Base-by-base conservation (phyloP, 2,329 filamentous ascomycete genomes). In the Fusarium zealandicum region DNA sequence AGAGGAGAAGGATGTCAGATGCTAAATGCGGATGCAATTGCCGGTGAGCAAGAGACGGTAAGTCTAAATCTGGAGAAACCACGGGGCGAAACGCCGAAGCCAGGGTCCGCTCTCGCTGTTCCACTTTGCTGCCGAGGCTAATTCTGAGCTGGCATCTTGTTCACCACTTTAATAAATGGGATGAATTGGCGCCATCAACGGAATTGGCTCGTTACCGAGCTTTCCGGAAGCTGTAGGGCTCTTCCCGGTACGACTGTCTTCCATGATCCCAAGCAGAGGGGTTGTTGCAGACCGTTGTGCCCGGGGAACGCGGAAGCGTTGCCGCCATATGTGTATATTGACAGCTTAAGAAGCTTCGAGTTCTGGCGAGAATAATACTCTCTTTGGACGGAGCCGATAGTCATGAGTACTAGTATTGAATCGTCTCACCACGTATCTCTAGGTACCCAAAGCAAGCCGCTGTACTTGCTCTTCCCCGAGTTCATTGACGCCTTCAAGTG, bases 41-140 rank as follows among this genome's bases (percentile, higher is more conserved):
- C 58, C 58, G 54, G 55, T 37, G 35, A 58, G 45, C 50, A 57
- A 38, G 44, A 32, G 49, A 61, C 49, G 51, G 58, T n/a, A n/a
- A n/a, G n/a, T n/a, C n/a, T n/a, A 66, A 67, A 67, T 58, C 65
- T 66, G 66, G 64, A 66, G 65, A 66, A 25, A 67, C 49, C 54
- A 67, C 65, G 63, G 65, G 60, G 65, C 53, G 52, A 33, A 44
- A 57, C 36, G 53, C 65, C 64, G 63, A 66, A 64, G 65, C 64
- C 60, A 55, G 64, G 60, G 51, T 52, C 37, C 33, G 52, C 32
- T 55, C 47, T 50, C 37, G 36, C 31, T 38, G 59, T 54, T 56
- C 65, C 65, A 64, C 61, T 51, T 46, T 42, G 41, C 51, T 62
- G 56, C 65, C 65, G 65, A 67, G 66, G 66, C 63, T 61, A 58